phyloP scores from a whole-genome alignment of 352 stramenopile species.

The Globisporangium mamillatum region DNA sequence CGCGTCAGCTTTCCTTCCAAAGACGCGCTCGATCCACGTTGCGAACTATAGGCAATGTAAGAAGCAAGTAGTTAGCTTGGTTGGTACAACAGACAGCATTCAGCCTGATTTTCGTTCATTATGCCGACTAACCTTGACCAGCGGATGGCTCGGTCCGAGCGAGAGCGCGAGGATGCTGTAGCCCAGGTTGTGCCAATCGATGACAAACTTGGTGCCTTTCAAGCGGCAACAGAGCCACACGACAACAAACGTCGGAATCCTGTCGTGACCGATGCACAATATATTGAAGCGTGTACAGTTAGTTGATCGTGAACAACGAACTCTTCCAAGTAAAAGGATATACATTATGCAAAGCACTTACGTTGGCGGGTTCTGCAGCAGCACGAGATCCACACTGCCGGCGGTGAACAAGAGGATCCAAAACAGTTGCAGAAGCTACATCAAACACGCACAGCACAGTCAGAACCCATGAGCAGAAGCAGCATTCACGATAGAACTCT shows the following conservation, averaged over 20 bases:
- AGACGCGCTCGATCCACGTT: slow-evolving; percentile 79
- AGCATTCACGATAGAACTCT: background rate
- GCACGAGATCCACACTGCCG: slow-evolving; percentile 87
- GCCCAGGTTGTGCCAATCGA: slow-evolving; percentile 99
- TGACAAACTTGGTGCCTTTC: slow-evolving; percentile 91
- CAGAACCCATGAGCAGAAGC: background rate
- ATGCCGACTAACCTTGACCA: slow-evolving; percentile 58
- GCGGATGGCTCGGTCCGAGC: slow-evolving; percentile 45
- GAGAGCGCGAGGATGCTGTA: slow-evolving; percentile 95
- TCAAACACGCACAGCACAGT: slow-evolving; percentile 12
- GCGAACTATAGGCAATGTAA: slow-evolving; percentile 43
- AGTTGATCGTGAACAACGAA: too few relatives aligned
- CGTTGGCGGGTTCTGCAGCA: slow-evolving; percentile 98
- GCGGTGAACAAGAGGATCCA: slow-evolving; percentile 69
- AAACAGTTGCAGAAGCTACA: slow-evolving; percentile 77
- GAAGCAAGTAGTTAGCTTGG: background rate
- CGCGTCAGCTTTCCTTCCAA: slow-evolving; percentile 90
- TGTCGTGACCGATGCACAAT: slow-evolving; percentile 17
- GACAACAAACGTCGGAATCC: slow-evolving; percentile 94
- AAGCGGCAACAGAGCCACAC: slow-evolving; percentile 73
- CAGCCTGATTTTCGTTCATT: background rate
- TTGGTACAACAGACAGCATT: background rate
- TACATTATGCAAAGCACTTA: slow-evolving; percentile 21
- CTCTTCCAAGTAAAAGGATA: background rate
- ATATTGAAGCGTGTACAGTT: background rate